These are phyloP conservation scores for Monilinia vaccinii-corymbosi DNA, from an alignment of 2,329 filamentous ascomycete genomes.

Conservation along the genomic window DNA sequence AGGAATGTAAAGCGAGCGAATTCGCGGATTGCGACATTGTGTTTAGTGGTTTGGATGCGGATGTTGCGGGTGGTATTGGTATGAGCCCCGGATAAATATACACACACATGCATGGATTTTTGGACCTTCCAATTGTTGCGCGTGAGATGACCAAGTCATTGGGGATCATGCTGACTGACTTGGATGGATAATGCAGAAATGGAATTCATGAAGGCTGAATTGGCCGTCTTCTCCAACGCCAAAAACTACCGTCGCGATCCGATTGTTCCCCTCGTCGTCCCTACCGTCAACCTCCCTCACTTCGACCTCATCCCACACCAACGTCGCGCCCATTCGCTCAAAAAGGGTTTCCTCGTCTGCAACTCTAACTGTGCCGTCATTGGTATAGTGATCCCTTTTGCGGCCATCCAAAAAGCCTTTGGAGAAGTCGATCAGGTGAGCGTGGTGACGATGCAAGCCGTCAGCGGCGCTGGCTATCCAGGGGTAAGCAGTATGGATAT, in stretches of 20 bases:
- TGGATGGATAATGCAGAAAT: conserved; percentile 50
- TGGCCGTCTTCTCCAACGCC: conserved; percentile 93
- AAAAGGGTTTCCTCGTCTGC: conserved; percentile 89
- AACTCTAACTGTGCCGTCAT: conserved; percentile 99
- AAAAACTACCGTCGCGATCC: conserved; percentile 94
- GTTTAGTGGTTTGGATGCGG: conserved; percentile 86
- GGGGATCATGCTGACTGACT: neutral
- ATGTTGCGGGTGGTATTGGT: conserved; percentile 90
- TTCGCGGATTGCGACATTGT: conserved; percentile 88
- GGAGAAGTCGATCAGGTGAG: conserved; percentile 67
- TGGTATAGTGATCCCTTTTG: conserved; percentile 89
- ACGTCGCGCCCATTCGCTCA: conserved; percentile 58
- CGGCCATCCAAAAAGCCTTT: conserved; percentile 77
- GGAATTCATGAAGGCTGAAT: conserved; percentile 79
- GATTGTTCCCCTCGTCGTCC: conserved; percentile 84
- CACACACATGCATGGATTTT: neutral
- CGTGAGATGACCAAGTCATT: no score
- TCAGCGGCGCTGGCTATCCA: conserved; percentile 86
- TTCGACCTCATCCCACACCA: conserved; percentile 86
- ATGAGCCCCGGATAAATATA: conserved; percentile 28
- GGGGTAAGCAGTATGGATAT: conserved; percentile 92
- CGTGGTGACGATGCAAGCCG: conserved; percentile 90
- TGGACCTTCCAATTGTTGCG: neutral
- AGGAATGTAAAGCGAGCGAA: conserved; percentile 71
- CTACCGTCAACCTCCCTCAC: conserved; percentile 86